Conservation (phyloP, 2,329 filamentous ascomycete genomes). For the Ophiostoma ulmi region DNA sequence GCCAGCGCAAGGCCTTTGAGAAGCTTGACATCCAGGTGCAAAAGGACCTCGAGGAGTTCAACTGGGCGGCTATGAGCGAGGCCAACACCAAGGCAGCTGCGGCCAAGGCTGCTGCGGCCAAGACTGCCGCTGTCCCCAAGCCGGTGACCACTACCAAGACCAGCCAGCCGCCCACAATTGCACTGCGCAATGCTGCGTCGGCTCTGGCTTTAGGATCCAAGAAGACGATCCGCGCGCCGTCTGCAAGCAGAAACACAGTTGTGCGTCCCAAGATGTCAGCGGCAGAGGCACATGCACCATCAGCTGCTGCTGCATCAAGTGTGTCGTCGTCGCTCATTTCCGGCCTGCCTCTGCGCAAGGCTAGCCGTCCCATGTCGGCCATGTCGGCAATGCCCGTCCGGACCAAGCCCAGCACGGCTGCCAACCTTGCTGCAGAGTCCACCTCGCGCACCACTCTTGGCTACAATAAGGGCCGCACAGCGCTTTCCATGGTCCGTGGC, state of each 20-base stretch:
- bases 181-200: conserved; percentile 51
- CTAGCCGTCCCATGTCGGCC: neutral
- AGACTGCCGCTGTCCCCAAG: conserved; percentile 40
- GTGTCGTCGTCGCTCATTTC: conserved; percentile 28
- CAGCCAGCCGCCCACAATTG: conserved; percentile 45
- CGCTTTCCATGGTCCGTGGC: conserved; percentile 44
- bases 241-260: neutral
- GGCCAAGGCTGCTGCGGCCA: conserved; percentile 22
- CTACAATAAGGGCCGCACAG: conserved; percentile 69
- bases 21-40: conserved; percentile 63
- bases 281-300: neutral
- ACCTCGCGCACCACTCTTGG: conserved; percentile 78
- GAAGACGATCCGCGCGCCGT: conserved; percentile 12
- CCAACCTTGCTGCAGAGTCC: conserved; percentile 47
- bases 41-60: conserved; percentile 58
- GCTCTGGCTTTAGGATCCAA: conserved; percentile 42
- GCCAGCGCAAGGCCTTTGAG: conserved; percentile 46
- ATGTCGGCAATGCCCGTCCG: conserved; percentile 21
- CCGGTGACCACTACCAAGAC: neutral
- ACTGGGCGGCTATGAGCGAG: conserved; percentile 48
- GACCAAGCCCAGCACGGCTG: conserved; percentile 16
- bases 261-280: conserved; percentile 22
- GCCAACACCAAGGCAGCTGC: neutral
- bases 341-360: conserved; percentile 24
- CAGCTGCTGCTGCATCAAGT: neutral